Conservation (phyloP, 202 grass and related monocot genomes). For the Cymbopogon flexuosus region DNA sequence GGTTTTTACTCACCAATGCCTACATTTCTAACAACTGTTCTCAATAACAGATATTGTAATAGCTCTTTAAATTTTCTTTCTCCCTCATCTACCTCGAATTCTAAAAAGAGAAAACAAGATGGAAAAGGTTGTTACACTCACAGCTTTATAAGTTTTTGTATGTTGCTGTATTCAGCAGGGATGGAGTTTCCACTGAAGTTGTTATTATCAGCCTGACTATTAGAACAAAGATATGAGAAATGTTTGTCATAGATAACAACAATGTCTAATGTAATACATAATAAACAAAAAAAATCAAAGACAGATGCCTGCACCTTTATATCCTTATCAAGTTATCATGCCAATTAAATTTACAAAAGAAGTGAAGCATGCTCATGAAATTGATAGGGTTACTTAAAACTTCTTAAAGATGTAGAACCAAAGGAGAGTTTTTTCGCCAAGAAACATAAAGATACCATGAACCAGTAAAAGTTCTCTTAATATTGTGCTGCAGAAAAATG, state of each 20-base stretch:
- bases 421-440: background rate
- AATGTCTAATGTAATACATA: background rate
- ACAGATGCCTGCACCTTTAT: background rate
- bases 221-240: constrained; percentile 29
- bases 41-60: constrained; percentile 7
- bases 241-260: constrained; percentile 18
- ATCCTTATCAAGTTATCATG: background rate
- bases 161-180: constrained; percentile 64
- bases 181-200: constrained; percentile 93
- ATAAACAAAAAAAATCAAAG: background rate
- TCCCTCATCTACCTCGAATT: constrained; percentile 5
- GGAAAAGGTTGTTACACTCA: constrained; percentile 47
- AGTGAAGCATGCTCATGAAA: constrained; percentile 24
- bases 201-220: constrained; percentile 97
- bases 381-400: constrained; percentile 10
- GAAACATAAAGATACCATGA: constrained; percentile 21
- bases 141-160: constrained; percentile 73
- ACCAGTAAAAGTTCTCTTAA: constrained; percentile 1
- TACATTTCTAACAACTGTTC: constrained; percentile 7
- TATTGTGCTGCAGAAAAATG: background rate
- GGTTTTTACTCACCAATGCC: background rate
- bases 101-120: background rate
- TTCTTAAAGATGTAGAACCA: background rate
- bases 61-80: constrained; percentile 2
- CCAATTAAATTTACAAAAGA: constrained; percentile 13